Evolutionary conservation across 2,329 filamentous ascomycete species (phyloP).

Genomic region (Aspergillus flavus): DNA sequence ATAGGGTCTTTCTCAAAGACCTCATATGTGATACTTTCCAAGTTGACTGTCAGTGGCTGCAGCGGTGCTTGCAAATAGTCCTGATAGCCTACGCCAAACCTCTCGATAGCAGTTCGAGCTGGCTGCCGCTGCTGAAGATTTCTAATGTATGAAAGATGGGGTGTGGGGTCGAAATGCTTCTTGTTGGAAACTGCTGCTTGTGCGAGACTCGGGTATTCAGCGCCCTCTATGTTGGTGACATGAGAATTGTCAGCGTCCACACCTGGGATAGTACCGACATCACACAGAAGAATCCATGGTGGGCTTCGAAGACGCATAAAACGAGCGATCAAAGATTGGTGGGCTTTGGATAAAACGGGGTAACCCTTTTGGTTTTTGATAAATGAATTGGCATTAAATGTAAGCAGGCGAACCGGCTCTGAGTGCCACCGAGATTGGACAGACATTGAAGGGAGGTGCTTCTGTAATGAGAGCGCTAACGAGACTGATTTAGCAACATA

Average conservation of each 20-base stretch:
- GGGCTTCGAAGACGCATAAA: slow-evolving; percentile 60
- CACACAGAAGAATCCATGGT: slow-evolving; percentile 63
- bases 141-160: slow-evolving; percentile 78
- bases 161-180: slow-evolving; percentile 58
- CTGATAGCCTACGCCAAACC: slow-evolving; percentile 74
- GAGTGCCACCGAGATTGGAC: slow-evolving; percentile 66
- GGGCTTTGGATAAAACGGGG: slow-evolving; percentile 59
- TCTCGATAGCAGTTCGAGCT: slow-evolving; percentile 63
- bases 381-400: slow-evolving; percentile 57
- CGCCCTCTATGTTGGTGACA: slow-evolving; percentile 23
- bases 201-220: slow-evolving; percentile 68
- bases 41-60: slow-evolving; percentile 91
- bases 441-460: slow-evolving; percentile 57
- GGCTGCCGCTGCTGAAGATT: slow-evolving; percentile 83
- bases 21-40: slow-evolving; percentile 96
- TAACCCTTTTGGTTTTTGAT: slow-evolving; percentile 61
- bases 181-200: slow-evolving; percentile 61
- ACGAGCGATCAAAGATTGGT: slow-evolving; percentile 59
- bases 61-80: slow-evolving; percentile 95
- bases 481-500: slow-evolving; percentile 21
- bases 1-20: slow-evolving; percentile 98
- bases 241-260: slow-evolving; percentile 34
- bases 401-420: slow-evolving; percentile 62
- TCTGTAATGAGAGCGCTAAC: slow-evolving; percentile 60
- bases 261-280: slow-evolving; percentile 59